Base-by-base conservation (phyloP, 2,329 filamentous ascomycete genomes). In the Didymella arachidicola region DNA sequence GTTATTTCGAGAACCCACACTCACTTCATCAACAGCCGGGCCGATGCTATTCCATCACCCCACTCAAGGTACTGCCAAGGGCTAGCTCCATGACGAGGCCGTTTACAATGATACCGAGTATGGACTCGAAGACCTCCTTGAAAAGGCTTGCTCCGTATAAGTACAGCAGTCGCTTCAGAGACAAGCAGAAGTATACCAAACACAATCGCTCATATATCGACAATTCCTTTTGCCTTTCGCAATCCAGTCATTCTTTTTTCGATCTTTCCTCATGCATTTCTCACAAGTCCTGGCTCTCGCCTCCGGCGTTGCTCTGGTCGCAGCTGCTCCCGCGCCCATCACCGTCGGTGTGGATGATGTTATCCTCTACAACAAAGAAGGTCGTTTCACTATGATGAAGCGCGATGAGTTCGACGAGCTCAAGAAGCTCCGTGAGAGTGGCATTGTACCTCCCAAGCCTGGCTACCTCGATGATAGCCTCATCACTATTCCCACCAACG, bases 341-440 rank as follows among this genome's bases (percentile, higher is more conserved):
- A 42, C n/a, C 12, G 45, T 73, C 7, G 50, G 61, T 7, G 26
- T 32, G 3, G 68, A 73, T 49, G 69, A 73, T 46, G 64, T 71
- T n/a, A 60, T 73, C 19, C 68, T 73, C 16, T 67, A 70, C 25
- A 61, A 67, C 36, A 61, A 64, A 0, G 59, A 63, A 0, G 70
- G 70, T 2, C 68, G 65, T 41, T 68, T 60, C 60, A 49, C 60
- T 3, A 43, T 67, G 34, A 66, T 71, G 57, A 72, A 71, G 55
- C 63, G 71, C 18, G 55, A 56, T 22, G 67, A 71, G 6, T 38
- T 71, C 18, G 60, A 61, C 0, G 61, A 65, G 32, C 55, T 70
- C 19, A 56, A 67, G 30, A 57, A 53, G 14, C 52, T 57, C 11
- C 66, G 62, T 44, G 61, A 65, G 5, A 60, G 64, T 19, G 57